Percentiles rank a stretch among this genome's conserved stretches.
phyloP scores from a whole-genome alignment of 2,329 filamentous ascomycete genomes.

The Penicillium sp. region DNA sequence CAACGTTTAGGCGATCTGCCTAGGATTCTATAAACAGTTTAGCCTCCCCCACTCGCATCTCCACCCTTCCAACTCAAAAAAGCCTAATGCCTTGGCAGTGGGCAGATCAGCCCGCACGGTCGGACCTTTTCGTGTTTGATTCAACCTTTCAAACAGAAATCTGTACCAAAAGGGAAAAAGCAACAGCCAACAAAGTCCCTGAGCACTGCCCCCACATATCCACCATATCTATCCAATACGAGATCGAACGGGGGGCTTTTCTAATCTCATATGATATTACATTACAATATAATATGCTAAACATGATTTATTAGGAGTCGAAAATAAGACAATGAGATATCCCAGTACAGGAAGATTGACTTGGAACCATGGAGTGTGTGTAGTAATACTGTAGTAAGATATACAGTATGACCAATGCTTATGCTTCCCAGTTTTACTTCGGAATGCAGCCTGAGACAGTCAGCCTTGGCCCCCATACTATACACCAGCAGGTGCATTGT shows the following conservation, averaged over 20 bases:
- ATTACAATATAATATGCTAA: too few species aligned
- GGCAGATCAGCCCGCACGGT: not conserved
- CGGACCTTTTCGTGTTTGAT: not conserved
- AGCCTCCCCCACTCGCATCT: not conserved
- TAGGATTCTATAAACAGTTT: not conserved
- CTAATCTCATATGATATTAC: too few species aligned
- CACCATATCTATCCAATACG: not conserved
- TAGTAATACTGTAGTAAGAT: too few species aligned
- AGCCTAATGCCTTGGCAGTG: not conserved
- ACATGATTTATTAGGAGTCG: not conserved
- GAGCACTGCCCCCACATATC: not conserved
- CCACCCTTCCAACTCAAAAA: not conserved
- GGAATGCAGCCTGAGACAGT: too few species aligned
- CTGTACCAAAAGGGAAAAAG: not conserved
- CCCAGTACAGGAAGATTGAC: too few species aligned
- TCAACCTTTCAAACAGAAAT: not conserved
- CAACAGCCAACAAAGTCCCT: not conserved
- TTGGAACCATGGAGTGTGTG: too few species aligned
- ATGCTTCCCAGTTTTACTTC: too few species aligned
- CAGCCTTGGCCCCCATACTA: too few species aligned
- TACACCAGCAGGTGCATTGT: too few species aligned
- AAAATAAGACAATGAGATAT: too few species aligned
- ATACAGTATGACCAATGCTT: too few species aligned
- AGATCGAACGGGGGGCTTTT: not conserved
- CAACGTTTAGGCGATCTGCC: not conserved